Evolutionary conservation across 1,139 yeast species (phyloP), one percentile per base, ranked within the genome.

Genomic region (Taiozyma sp.): DNA sequence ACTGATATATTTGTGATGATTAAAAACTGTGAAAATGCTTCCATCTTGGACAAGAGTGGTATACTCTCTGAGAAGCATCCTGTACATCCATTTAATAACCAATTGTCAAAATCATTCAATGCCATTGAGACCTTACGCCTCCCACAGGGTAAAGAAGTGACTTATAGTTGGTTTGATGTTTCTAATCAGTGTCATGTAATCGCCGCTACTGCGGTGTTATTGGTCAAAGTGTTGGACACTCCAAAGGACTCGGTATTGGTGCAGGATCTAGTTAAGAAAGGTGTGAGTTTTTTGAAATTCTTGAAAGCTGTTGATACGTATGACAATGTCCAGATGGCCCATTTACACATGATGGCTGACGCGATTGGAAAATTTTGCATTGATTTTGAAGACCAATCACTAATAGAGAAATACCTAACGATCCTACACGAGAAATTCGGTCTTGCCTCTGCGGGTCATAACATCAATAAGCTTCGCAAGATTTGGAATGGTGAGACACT

Each of bases 131-230:
- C 63, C 2, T 65, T 70, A 1, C 54, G 50, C 1, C 44, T 70
- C 37, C 54, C 58, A 16, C 65, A 61, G 51, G 73, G 72, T 0
- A 62, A 66, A 10, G 50, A 48, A 10, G 59, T 67, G 3, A 76
- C 76, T 45, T 74, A 75, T 47, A 80, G 86, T 39, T 84, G 89
- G 89, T 81, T 76, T 62, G 91, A 85, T 62, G 71, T 82, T 14
- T 73, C 83, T 21, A 86, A 83, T 58, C 87, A 82, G 56, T 66
- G 80, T 2, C 81, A 79, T 53, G 74, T 77, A 4, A 72, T 79
- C 48, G 73, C 78, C 0, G 73, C 80, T 3, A 68, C 75, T 43
- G 54, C 83, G 8, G 68, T 76, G 24, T 64, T 80, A 3, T 59
- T 79, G 22, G 68, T 77, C 3, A 71, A 75, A 50, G 60, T 81